phyloP scores from a whole-genome alignment of 164 flowering plant species.

The Dillenia suffruticosa region DNA sequence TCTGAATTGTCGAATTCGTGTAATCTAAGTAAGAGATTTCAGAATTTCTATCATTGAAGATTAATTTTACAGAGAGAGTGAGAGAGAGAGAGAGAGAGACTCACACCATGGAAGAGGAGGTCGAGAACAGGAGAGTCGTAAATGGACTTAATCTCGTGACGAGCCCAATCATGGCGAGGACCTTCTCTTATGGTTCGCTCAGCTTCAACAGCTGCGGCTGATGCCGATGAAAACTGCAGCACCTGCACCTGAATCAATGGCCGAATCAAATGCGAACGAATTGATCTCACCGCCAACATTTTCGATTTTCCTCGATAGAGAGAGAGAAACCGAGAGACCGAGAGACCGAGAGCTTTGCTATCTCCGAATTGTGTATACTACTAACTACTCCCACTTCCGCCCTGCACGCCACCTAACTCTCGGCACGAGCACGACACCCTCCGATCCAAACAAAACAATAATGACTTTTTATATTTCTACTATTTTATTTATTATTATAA shows the following conservation, averaged over 20 bases:
- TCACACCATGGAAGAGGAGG: constrained; percentile 94
- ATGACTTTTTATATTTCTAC: no score
- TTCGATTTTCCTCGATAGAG: not conserved
- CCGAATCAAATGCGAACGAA: constrained; percentile 6
- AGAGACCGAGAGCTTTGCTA: no score
- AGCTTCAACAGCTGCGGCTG: constrained; percentile 78
- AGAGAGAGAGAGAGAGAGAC: constrained; percentile 13
- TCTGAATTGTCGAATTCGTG: no score
- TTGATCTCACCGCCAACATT: no score
- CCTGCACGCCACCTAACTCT: no score
- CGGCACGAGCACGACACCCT: no score
- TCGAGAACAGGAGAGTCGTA: constrained; percentile 92
- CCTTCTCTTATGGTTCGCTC: constrained; percentile 72
- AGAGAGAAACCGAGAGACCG: not conserved
- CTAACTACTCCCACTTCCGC: no score
- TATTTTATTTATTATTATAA: no score
- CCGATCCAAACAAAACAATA: no score
- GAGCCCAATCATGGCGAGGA: constrained; percentile 75
- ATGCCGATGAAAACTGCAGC: constrained; percentile 18
- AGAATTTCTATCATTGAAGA: no score
- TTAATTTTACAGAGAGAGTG: not conserved
- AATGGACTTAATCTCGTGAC: constrained; percentile 55
- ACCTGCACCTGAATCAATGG: constrained; percentile 9
- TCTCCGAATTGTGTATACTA: no score
- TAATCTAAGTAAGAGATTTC: not conserved